These are phyloP conservation scores for Suillus lakei DNA, from an alignment of 768 basidiomycete genomes.

Conservation along the genomic window DNA sequence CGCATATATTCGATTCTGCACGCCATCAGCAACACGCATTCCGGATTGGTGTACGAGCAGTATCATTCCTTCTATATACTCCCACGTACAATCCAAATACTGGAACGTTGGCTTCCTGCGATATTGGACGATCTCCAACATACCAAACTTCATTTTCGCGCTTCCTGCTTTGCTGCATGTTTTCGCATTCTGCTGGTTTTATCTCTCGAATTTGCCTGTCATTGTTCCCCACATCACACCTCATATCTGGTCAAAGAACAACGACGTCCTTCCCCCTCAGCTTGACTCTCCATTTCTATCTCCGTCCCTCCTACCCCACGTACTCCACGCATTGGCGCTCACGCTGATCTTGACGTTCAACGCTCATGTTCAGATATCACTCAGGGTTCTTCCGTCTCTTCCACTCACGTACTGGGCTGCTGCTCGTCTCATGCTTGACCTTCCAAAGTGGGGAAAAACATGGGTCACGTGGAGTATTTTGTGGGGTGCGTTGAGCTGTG, in stretches of 20 bases:
- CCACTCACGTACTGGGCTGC: slow-evolving; percentile 89
- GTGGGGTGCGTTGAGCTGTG: slow-evolving; percentile 73
- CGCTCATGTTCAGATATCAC: slow-evolving; percentile 86
- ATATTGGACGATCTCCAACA: slow-evolving; percentile 84
- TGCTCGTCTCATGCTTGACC: slow-evolving; percentile 62
- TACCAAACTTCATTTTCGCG: slow-evolving; percentile 88
- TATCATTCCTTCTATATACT: slow-evolving; percentile 73
- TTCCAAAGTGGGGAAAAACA: slow-evolving; percentile 49
- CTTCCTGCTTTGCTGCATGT: slow-evolving; percentile 67
- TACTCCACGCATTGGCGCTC: slow-evolving; percentile 71
- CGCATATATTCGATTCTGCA: slow-evolving; percentile 75
- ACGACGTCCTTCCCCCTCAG: not conserved
- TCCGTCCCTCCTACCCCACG: slow-evolving; percentile 64
- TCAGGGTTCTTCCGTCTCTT: slow-evolving; percentile 76
- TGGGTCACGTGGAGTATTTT: slow-evolving; percentile 83
- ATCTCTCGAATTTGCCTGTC: slow-evolving; percentile 19
- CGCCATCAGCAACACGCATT: slow-evolving; percentile 16
- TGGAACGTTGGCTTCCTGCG: slow-evolving; percentile 87
- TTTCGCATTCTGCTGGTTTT: slow-evolving; percentile 35
- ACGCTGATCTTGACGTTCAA: slow-evolving; percentile 71
- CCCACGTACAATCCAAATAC: slow-evolving; percentile 80
- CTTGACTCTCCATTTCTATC: slow-evolving; percentile 40
- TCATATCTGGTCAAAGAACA: slow-evolving; percentile 6
- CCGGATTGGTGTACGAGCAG: slow-evolving; percentile 66
- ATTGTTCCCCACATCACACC: slow-evolving; percentile 9